Evolutionary conservation across 2,329 filamentous ascomycete species (phyloP).

Genomic region (Beauveria brongniartii): DNA sequence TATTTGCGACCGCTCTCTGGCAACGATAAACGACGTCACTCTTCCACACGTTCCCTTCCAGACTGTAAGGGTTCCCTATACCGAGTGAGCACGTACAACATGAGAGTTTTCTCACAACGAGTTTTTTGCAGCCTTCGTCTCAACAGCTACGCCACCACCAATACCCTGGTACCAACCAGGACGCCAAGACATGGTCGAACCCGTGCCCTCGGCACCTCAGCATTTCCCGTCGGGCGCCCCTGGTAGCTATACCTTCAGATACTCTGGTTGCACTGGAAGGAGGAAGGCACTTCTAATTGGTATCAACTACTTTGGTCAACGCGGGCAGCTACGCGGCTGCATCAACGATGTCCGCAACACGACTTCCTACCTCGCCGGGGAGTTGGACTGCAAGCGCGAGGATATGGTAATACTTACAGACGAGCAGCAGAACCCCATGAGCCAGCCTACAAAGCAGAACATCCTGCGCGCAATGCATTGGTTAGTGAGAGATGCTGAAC

Average conservation of each 20-base stretch:
- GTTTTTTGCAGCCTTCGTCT: too few relatives aligned
- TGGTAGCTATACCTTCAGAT: slow-evolving; percentile 74
- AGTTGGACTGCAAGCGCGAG: slow-evolving; percentile 87
- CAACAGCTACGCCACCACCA: neutral
- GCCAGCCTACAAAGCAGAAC: slow-evolving; percentile 91
- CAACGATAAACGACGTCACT: neutral
- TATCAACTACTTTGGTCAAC: slow-evolving; percentile 94
- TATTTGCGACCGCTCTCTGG: neutral
- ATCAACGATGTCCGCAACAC: slow-evolving; percentile 98
- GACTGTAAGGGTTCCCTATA: neutral
- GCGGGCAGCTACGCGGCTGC: slow-evolving; percentile 82
- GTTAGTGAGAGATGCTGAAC: slow-evolving; percentile 86
- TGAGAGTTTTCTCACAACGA: too few relatives aligned
- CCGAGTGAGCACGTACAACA: too few relatives aligned
- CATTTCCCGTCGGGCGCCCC: slow-evolving; percentile 76
- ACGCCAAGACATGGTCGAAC: slow-evolving; percentile 48
- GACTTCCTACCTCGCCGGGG: slow-evolving; percentile 80
- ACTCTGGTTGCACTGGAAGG: slow-evolving; percentile 82
- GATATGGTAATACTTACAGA: slow-evolving; percentile 97
- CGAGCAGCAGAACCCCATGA: slow-evolving; percentile 95
- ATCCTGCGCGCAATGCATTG: slow-evolving; percentile 96
- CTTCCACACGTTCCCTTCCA: neutral
- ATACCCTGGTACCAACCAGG: neutral
- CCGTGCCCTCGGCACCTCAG: slow-evolving; percentile 60
- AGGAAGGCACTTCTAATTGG: slow-evolving; percentile 87